phyloP scores from a whole-genome alignment of 2,329 filamentous ascomycete species.

The Chrysoporthe austroafricana region DNA sequence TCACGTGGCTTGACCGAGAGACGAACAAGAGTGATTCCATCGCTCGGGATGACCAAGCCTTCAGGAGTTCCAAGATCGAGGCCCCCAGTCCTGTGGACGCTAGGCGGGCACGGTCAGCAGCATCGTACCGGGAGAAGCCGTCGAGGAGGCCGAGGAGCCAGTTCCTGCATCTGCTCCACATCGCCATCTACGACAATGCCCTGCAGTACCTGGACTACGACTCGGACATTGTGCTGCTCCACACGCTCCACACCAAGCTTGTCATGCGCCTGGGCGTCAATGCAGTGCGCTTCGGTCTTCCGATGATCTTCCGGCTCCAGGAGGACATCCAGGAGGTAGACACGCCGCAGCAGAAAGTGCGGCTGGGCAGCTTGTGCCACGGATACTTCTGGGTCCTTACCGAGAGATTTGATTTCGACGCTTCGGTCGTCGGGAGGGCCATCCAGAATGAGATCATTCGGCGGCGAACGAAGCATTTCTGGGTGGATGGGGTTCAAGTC shows the following conservation, averaged over 20 bases:
- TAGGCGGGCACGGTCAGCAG: constrained; percentile 70
- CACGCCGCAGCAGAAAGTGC: constrained; percentile 71
- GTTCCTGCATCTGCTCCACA: constrained; percentile 81
- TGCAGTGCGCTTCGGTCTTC: constrained; percentile 74
- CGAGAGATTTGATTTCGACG: constrained; percentile 77
- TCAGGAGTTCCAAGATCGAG: constrained; percentile 53
- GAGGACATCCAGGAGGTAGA: constrained; percentile 76
- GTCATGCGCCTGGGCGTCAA: constrained; percentile 81
- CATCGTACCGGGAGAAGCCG: constrained; percentile 64
- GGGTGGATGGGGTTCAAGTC: constrained; percentile 74
- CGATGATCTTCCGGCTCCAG: constrained; percentile 88
- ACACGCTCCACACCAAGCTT: constrained; percentile 76
- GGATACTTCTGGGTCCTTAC: constrained; percentile 85
- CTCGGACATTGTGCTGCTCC: constrained; percentile 74
- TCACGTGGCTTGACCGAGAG: constrained; percentile 85
- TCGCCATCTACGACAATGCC: constrained; percentile 88
- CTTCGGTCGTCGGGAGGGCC: constrained; percentile 67
- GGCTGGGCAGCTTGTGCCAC: constrained; percentile 81
- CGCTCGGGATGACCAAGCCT: constrained; percentile 20
- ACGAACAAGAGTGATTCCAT: constrained; percentile 66
- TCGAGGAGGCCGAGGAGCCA: constrained; percentile 61
- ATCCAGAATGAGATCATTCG: constrained; percentile 78
- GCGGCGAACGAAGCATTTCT: constrained; percentile 74
- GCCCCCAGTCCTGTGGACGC: constrained; percentile 54
- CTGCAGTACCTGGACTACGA: constrained; percentile 74